phyloP scores from a whole-genome alignment of 2,329 filamentous ascomycete species.

The Talaromyces sp. region DNA sequence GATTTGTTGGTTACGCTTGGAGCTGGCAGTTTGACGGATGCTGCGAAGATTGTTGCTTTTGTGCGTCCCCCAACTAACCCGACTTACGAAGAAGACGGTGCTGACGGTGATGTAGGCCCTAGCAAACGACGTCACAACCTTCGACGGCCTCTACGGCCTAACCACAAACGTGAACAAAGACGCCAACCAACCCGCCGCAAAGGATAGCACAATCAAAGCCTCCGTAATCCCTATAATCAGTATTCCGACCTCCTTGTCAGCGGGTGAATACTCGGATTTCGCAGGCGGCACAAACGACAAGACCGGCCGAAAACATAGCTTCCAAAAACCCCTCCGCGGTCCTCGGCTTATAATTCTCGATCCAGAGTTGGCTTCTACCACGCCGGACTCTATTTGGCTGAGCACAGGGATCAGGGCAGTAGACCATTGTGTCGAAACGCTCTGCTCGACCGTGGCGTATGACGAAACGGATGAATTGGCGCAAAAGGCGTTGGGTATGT shows the following conservation, averaged over 20 bases:
- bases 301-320: constrained; percentile 37
- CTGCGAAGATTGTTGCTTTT: constrained; percentile 51
- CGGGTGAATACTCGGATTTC: constrained; percentile 42
- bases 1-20: constrained; percentile 56
- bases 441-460: constrained; percentile 42
- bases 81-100: neutral
- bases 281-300: constrained; percentile 39
- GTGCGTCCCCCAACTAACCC: constrained; percentile 23
- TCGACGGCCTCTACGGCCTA: constrained; percentile 40
- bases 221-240: constrained; percentile 35
- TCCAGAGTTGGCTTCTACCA: constrained; percentile 50
- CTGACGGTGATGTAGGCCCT: constrained; percentile 35
- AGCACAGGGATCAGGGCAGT: constrained; percentile 56
- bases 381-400: constrained; percentile 55
- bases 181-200: constrained; percentile 22
- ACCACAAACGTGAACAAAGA: constrained; percentile 8
- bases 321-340: constrained; percentile 38
- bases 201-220: constrained; percentile 25
- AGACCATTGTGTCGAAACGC: constrained; percentile 57
- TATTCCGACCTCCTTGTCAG: constrained; percentile 43
- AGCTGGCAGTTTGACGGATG: constrained; percentile 56
- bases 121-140: constrained; percentile 45
- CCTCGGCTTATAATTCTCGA: constrained; percentile 57
- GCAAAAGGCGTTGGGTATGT: constrained; percentile 36
- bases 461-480: constrained; percentile 38